These are phyloP conservation scores for Hordeum marinum DNA, from an alignment of 176 grass and related monocot genomes.

Conservation along the genomic window DNA sequence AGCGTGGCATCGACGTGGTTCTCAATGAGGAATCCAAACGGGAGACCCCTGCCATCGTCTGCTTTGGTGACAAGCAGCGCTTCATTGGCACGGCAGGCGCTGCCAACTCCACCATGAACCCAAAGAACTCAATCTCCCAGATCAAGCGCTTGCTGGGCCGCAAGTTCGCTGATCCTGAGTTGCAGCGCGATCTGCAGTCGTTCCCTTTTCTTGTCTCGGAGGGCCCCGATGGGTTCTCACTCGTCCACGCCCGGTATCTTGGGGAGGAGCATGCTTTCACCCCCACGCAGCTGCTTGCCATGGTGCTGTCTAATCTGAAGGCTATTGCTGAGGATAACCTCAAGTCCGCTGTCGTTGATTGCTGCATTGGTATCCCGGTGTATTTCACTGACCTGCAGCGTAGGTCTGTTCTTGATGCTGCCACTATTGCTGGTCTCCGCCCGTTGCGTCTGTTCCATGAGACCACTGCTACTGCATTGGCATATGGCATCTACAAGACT, in stretches of 20 bases:
- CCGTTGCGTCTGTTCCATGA: conserved; percentile 77
- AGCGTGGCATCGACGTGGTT: conserved; percentile 84
- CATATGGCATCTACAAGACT: conserved; percentile 89
- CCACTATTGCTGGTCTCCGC: conserved; percentile 56
- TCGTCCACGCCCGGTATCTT: conserved; percentile 54
- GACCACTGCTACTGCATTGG: conserved; percentile 75
- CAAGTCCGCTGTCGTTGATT: conserved; percentile 50
- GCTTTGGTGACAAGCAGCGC: conserved; percentile 90
- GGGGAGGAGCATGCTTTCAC: conserved; percentile 60
- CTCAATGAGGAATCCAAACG: conserved; percentile 95
- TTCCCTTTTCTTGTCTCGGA: conserved; percentile 70
- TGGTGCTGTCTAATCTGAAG: conserved; percentile 84
- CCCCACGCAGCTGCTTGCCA: conserved; percentile 75
- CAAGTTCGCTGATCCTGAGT: conserved; percentile 61
- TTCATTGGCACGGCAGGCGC: conserved; percentile 69
- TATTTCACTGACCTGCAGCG: conserved; percentile 89
- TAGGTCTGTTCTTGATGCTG: conserved; percentile 71
- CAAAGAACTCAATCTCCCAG: conserved; percentile 81
- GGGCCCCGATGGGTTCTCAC: conserved; percentile 58
- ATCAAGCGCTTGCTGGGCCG: conserved; percentile 72
- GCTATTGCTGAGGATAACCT: conserved; percentile 74
- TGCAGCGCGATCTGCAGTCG: conserved; percentile 53
- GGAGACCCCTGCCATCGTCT: conserved; percentile 81
- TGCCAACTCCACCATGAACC: conserved; percentile 73
- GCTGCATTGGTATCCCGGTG: conserved; percentile 82